Evolutionary conservation across 495 filamentous ascomycete genomes (phyloP), one percentile per base, ranked within the genome.

Genomic region (Recurvomyces mirabilis): DNA sequence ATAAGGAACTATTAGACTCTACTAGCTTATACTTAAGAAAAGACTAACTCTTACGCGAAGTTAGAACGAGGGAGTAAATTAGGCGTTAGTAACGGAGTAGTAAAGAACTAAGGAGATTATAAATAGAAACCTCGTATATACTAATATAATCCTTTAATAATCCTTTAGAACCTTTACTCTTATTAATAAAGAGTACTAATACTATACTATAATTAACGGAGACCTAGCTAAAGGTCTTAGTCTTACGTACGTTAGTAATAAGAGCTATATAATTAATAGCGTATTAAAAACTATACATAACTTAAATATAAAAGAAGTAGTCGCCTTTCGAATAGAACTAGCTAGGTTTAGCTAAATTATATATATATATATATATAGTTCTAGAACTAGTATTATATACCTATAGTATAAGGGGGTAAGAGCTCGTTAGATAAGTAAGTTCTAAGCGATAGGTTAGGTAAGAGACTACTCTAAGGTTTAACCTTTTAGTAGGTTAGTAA

Each of bases 131-230:
- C 36, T 38, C 9, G 14, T 38, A 21, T 38, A 38, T 38, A 38
- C 20, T 21, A 23, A 38, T 23, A 23, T 38, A 38, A 20, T 38
- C 36, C 36, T 38, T 38, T 19, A 38, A 38, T 21, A 38, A 12
- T 21, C 4, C 18, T 12, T 18, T 23, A 23, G 36, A 19, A 38
- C 36, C 18, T 38, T 22, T 5, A 20, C 36, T 23, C 36, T 38
- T 38, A 38, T 38, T 20, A 20, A 38, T 23, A 23, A 38, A 38
- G 36, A 20, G 6, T 38, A 38, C 18, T 19, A 38, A 38, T 38
- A 23, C 20, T 38, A 38, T 23, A 18, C 36, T 38, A 38, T 23
- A 38, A 23, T 38, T 20, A 38, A 38, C 18, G 18, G 36, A 38
- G 20, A 23, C 15, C 36, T 19, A 19, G 18, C 20, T 9, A 23